A percentile compares a stretch with the other conserved stretches of the same genome.
Conservation (phyloP, 2,329 filamentous ascomycete species). For the Fusarium nisikadoi region DNA sequence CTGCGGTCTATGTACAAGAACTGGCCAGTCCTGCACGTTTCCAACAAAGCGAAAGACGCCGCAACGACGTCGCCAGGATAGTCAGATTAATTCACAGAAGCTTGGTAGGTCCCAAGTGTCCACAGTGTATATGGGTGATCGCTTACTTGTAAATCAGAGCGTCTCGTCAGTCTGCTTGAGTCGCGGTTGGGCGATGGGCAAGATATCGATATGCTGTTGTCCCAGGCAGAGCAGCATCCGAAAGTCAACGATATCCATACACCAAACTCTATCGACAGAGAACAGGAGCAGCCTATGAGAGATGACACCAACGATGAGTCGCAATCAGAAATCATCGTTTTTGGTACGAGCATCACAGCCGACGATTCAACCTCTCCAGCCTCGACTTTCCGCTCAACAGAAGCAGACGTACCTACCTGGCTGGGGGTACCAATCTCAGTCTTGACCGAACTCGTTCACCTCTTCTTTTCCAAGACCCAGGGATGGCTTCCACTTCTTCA, state of each 20-base stretch:
- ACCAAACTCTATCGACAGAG: background rate
- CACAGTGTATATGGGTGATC: rapidly evolving
- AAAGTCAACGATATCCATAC: background rate
- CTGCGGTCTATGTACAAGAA: background rate
- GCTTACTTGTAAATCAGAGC: background rate
- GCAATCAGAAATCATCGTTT: background rate
- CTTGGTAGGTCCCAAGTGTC: background rate
- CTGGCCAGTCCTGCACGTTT: background rate
- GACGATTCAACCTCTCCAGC: background rate
- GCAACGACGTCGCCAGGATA: background rate
- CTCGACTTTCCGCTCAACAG: background rate
- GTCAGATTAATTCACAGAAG: background rate
- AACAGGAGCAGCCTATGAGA: background rate
- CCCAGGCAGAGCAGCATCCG: background rate
- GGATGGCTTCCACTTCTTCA: background rate
- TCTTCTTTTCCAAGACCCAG: background rate
- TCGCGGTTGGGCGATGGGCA: background rate
- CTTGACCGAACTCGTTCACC: background rate
- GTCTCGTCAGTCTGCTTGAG: background rate
- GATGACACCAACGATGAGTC: background rate
- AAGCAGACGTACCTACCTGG: rapidly evolving
- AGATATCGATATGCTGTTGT: background rate
- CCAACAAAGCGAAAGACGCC: background rate
- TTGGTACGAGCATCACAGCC: background rate
- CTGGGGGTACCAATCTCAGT: rapidly evolving